These are phyloP conservation scores for Gossypium australe DNA, from an alignment of 345 rosid genomes.

Conservation along the genomic window DNA sequence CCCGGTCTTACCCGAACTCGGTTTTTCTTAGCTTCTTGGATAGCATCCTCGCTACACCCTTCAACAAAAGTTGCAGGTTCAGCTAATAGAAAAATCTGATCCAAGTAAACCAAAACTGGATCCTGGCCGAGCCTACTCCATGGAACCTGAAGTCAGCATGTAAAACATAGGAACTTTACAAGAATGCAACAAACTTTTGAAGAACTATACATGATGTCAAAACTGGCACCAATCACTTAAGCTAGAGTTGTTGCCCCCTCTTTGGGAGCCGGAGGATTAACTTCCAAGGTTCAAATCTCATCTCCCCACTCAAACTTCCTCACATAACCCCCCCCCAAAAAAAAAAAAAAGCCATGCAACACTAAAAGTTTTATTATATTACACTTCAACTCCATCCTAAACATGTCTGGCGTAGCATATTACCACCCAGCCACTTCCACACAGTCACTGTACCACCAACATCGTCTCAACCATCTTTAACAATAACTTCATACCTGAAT, in stretches of 20 bases:
- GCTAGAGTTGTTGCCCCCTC: background rate
- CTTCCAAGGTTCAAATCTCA: background rate
- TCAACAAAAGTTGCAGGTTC: constrained; percentile 1
- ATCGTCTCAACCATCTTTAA: background rate
- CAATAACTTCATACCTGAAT: background rate
- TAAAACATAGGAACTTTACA: background rate
- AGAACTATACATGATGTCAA: background rate
- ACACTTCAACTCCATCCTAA: background rate
- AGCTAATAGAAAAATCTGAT: constrained; percentile 60
- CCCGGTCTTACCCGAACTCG: constrained; percentile 66
- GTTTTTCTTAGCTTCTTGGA: constrained; percentile 75
- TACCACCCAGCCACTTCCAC: background rate
- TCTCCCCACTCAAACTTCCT: background rate
- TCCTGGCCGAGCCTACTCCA: constrained; percentile 99
- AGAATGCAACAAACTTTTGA: background rate
- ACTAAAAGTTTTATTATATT: background rate
- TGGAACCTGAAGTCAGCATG: constrained; percentile 63
- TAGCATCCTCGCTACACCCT: background rate
- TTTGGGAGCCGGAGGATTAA: background rate
- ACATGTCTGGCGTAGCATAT: background rate
- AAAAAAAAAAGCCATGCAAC: background rate
- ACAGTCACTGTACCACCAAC: background rate
- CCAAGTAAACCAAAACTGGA: constrained; percentile 84
- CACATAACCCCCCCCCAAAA: background rate
- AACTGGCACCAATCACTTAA: background rate